Evolutionary conservation across 2,329 filamentous ascomycete species (phyloP), one percentile per base, ranked within the genome.

Genomic region (Uncinocarpus reesii): DNA sequence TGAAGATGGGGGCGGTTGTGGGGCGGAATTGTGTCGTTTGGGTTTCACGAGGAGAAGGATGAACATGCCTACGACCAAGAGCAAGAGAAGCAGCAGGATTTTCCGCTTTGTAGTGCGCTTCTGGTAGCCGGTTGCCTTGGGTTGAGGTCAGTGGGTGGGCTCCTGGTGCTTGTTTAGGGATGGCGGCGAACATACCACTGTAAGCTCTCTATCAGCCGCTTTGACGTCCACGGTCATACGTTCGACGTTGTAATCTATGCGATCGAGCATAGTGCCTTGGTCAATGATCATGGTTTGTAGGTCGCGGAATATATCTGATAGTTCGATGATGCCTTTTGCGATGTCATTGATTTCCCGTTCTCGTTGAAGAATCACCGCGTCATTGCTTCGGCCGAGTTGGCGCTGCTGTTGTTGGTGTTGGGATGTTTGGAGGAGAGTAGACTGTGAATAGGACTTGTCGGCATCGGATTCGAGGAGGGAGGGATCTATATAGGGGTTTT

Each of bases 221-320:
- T 95, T 94, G 50, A 98, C 87, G 60, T 96, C 88, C 16, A 81
- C 82, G n/a, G 81, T 80, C 85, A 96, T 95, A 52, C 83, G 78
- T 69, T 98, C 92, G 46, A 98, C 88, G 59, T 98, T 98, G 70
- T 95, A 98, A 67, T 98, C 94, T 59, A 94, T 93, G 60, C 92
- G 83, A 66, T 94, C 89, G 18, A 95, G 75, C 77, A 93, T 85
- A 11, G 86, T 92, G 46, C 87, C 87, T 65, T 92, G 85, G 62
- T 92, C 85, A 56, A 94, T 89, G 57, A 93, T 87, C 89, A 98
- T 96, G 41, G 76, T 83, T 67, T 98, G 92, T 24, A 98, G 72
- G 60, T 98, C 92, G 53, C 93, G 86, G 71, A 98, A 98, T 43
- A 98, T 86, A 64, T 95, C 92, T 3, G 90, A 86, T 6, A 98